Evolutionary conservation across 768 basidiomycete species (phyloP), one percentile per base, ranked within the genome.

Genomic region (Lentinula detonsa): DNA sequence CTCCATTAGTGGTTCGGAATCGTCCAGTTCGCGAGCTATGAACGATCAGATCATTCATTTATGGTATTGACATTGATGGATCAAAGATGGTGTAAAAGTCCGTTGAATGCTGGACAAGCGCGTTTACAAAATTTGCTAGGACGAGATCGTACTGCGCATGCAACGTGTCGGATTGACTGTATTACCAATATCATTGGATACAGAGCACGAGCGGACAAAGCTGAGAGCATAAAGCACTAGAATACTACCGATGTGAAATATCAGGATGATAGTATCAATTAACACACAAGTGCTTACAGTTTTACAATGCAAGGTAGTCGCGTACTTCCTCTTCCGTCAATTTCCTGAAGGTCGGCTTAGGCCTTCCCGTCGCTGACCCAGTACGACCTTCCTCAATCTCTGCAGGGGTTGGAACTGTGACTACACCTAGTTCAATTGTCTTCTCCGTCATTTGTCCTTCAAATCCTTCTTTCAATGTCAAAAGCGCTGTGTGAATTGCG

Each of bases 381-480:
- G 88, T 78, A 75, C 87, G 87, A 48, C 84, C 88, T 43, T 83
- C 85, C 68, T 88, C 87, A 40, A 87, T 78, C 61, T 88, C 86
- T 63, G 79, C 77, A 61, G 82, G 70, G 11, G 89, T 90, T 7
- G 94, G 93, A 15, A 95, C 90, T 54, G 94, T 96, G 65, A 98
- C 85, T 43, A 99, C 87, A 37, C 97, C 97, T 56, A 99, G 93
- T 77, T 99, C 97, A 70, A 99, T 97, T 50, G 97, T 99, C 80
- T 97, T 95, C 77, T 98, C 97, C 33, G 96, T 98, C 96, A 99
- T 98, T 71, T 98, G 93, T n/a, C 97, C 97, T 75, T 99, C 97
- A 68, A 98, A 99, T 3, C 97, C 95, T 76, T 98, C 97, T 76
- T 99, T 98, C 65, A 98, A 80, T 39, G 97, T 99, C 65, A 99